Percentiles rank a stretch among this genome's conserved stretches.
phyloP scores from a whole-genome alignment of 257 asterid genomes.

The Rhazya stricta region DNA sequence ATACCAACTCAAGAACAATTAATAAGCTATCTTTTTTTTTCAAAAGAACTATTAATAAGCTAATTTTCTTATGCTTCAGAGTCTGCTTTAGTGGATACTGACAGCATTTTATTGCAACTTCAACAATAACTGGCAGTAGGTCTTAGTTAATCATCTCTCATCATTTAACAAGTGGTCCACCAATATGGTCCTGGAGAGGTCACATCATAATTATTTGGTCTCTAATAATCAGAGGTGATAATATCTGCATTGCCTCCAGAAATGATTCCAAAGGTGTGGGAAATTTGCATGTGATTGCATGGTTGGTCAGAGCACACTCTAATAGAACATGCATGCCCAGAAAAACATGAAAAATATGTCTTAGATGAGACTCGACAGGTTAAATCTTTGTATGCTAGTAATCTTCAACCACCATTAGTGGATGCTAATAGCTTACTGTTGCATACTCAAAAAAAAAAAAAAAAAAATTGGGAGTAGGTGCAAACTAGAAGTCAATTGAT shows the following conservation, averaged over 20 bases:
- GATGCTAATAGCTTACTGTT: neutral
- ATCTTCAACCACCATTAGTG: neutral
- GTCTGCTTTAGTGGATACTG: neutral
- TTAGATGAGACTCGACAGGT: neutral
- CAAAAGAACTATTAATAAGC: neutral
- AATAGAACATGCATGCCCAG: too few species aligned
- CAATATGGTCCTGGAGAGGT: slow-evolving; percentile 8
- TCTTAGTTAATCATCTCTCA: neutral
- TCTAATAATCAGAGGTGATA: neutral
- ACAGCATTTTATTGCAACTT: neutral
- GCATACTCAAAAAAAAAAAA: neutral
- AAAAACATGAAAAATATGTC: neutral
- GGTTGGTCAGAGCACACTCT: too few species aligned
- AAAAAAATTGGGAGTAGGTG: neutral
- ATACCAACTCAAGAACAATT: neutral
- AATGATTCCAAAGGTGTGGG: neutral
- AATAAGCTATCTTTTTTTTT: neutral
- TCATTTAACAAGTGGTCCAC: neutral
- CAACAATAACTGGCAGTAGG: slow-evolving; percentile 4
- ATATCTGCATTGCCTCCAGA: neutral
- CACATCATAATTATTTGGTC: neutral
- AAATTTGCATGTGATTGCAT: neutral
- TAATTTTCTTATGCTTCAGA: neutral
- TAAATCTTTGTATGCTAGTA: neutral
- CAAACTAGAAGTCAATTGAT: neutral